These are phyloP conservation scores for Leishmania turanica DNA, from an alignment of 208 protist genomes.

Conservation along the genomic window DNA sequence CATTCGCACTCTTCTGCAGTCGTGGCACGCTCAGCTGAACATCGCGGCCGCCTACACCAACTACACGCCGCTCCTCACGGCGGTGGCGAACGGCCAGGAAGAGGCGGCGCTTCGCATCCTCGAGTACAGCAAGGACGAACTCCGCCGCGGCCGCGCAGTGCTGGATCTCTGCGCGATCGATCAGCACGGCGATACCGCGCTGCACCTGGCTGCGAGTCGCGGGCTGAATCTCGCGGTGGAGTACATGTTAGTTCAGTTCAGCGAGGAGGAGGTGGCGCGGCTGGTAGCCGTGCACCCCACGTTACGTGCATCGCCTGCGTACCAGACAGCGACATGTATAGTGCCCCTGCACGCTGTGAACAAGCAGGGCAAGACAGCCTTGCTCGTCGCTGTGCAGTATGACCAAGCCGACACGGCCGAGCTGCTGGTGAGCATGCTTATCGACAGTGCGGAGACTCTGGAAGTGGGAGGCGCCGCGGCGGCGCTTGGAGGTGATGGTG, in stretches of 20 bases:
- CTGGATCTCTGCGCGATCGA: slow-evolving; percentile 73
- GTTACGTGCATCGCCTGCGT: slow-evolving; percentile 14
- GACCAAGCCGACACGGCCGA: slow-evolving; percentile 55
- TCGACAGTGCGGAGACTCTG: slow-evolving; percentile 14
- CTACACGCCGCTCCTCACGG: slow-evolving; percentile 68
- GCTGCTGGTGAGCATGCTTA: slow-evolving; percentile 55
- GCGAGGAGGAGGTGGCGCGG: slow-evolving; percentile 64
- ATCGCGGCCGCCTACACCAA: slow-evolving; percentile 52
- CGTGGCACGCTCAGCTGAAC: slow-evolving; percentile 64
- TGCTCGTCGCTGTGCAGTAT: slow-evolving; percentile 72
- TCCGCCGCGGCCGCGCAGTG: slow-evolving; percentile 57
- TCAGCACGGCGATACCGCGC: slow-evolving; percentile 64
- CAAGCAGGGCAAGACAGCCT: slow-evolving; percentile 61
- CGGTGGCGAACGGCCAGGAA: slow-evolving; percentile 59
- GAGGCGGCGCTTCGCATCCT: slow-evolving; percentile 64
- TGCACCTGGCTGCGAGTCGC: slow-evolving; percentile 59
- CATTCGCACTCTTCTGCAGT: slow-evolving; percentile 48
- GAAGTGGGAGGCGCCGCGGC: neutral
- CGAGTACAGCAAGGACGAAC: slow-evolving; percentile 76
- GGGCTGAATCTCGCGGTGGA: slow-evolving; percentile 68
- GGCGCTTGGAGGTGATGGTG: neutral
- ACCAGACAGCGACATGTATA: slow-evolving; percentile 12
- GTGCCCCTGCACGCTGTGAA: slow-evolving; percentile 50
- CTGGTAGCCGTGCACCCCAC: slow-evolving; percentile 24
- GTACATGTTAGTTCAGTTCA: slow-evolving; percentile 82